phyloP scores from a whole-genome alignment of 2,329 filamentous ascomycete genomes.

The Scytalidium sp. region DNA sequence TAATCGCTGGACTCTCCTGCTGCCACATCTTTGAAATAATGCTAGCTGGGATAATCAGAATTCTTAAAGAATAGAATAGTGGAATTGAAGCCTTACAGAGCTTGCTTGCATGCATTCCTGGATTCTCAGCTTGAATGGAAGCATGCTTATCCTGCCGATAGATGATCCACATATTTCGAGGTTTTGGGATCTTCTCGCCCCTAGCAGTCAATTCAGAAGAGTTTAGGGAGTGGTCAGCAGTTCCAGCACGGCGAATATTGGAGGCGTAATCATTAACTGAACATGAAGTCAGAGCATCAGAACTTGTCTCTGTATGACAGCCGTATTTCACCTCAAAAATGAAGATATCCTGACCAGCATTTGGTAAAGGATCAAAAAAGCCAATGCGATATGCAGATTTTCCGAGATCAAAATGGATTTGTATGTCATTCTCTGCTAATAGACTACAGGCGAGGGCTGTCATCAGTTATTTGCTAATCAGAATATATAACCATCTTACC shows the following conservation, averaged over 20 bases:
- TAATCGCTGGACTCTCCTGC: constrained; percentile 1
- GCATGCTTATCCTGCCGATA: constrained; percentile 6
- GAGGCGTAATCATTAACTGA: not conserved
- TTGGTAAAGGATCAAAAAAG: not conserved
- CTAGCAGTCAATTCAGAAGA: not conserved
- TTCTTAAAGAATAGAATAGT: not conserved
- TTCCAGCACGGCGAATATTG: not conserved
- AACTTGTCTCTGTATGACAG: not conserved
- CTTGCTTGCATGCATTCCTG: constrained; percentile 5
- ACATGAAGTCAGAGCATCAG: not conserved
- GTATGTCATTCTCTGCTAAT: constrained; percentile 1
- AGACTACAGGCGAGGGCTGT: not conserved
- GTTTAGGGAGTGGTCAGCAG: not conserved
- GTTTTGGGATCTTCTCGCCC: constrained; percentile 1
- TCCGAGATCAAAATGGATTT: constrained; percentile 3
- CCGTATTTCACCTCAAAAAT: not conserved
- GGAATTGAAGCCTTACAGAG: constrained; percentile 7
- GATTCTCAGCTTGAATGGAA: constrained; percentile 1
- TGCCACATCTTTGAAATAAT: constrained; percentile 9
- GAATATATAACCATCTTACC: not conserved
- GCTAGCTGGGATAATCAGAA: constrained; percentile 3
- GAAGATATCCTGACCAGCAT: not conserved
- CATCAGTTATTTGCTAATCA: not conserved
- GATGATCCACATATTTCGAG: constrained; percentile 6
- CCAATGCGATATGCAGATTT: constrained; percentile 5